Conservation (phyloP, 2,329 filamentous ascomycete genomes). For the Davidsoniella neocaledoniae region DNA sequence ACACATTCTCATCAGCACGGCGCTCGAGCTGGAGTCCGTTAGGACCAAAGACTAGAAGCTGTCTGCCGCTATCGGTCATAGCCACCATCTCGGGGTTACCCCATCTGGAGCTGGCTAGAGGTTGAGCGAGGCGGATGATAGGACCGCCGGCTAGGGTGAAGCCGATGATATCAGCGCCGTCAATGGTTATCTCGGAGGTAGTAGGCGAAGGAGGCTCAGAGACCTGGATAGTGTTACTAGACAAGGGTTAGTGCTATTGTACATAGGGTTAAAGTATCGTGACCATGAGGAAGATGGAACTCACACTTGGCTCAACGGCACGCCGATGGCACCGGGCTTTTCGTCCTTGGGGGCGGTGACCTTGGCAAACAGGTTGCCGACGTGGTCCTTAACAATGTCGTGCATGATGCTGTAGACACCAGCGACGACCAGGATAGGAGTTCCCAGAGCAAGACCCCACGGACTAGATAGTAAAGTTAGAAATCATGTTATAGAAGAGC, state of each 20-base stretch:
- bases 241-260: slow-evolving; percentile 21
- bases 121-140: slow-evolving; percentile 27
- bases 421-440: slow-evolving; percentile 41
- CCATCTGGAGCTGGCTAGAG: slow-evolving; percentile 15
- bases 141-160: slow-evolving; percentile 29
- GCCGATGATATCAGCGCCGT: slow-evolving; percentile 22
- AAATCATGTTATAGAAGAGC: not conserved
- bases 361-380: slow-evolving; percentile 20
- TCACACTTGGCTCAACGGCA: slow-evolving; percentile 22
- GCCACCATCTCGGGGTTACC: slow-evolving; percentile 12
- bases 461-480: slow-evolving; percentile 20
- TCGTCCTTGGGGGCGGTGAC: slow-evolving; percentile 16
- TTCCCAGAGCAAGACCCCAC: slow-evolving; percentile 43
- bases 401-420: slow-evolving; percentile 34
- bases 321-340: too few relatives aligned
- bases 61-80: slow-evolving; percentile 5
- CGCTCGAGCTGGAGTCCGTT: slow-evolving; percentile 3
- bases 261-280: slow-evolving; percentile 11
- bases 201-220: slow-evolving; percentile 11
- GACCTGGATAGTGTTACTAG: slow-evolving; percentile 9
- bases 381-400: slow-evolving; percentile 21
- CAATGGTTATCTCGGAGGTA: slow-evolving; percentile 13
- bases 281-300: slow-evolving; percentile 14
- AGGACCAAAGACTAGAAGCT: slow-evolving; percentile 8
- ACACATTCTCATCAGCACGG: slow-evolving; percentile 8